Conservation (phyloP, 306 rosid species). For the Cyamopsis tetragonoloba region DNA sequence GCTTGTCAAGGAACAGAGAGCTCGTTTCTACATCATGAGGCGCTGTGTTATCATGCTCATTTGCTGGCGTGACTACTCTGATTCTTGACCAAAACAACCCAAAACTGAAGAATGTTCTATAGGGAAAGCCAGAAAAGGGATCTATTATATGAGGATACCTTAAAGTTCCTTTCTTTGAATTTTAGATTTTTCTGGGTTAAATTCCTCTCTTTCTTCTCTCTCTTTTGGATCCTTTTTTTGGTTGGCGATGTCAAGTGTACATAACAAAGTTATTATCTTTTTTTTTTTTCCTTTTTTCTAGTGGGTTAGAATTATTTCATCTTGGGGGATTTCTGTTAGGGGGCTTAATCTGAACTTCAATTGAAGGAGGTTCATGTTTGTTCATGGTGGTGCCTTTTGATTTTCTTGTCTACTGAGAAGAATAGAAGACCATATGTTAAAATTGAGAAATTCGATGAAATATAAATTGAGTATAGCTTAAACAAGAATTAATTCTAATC, state of each 20-base stretch:
- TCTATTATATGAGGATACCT: too few relatives aligned
- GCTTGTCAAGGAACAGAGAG: conserved; percentile 75
- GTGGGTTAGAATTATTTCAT: background rate
- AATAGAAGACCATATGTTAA: too few relatives aligned
- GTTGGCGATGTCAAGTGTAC: conserved; percentile 22
- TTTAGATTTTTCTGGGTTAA: too few relatives aligned
- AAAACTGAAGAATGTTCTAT: too few relatives aligned
- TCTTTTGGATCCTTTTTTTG: conserved; percentile 11
- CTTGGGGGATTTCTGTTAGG: background rate
- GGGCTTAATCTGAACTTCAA: too few relatives aligned
- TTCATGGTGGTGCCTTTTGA: background rate
- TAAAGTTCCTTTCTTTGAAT: background rate
- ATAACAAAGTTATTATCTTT: conserved; percentile 15
- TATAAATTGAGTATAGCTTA: too few relatives aligned
- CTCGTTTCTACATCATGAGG: conserved; percentile 79
- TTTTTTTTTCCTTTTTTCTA: conserved; percentile 3
- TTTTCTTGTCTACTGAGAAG: too few relatives aligned
- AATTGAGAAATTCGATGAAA: too few relatives aligned
- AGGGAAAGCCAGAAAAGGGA: background rate
- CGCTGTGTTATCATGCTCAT: conserved; percentile 79
- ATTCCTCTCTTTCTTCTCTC: background rate
- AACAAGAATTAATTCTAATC: too few relatives aligned
- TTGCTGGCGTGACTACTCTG: conserved; percentile 76
- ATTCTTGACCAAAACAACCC: conserved; percentile 36
- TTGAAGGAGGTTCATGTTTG: too few relatives aligned